Evolutionary conservation across 352 stramenopile species (phyloP).

Genomic region (Globisporangium perplexum): DNA sequence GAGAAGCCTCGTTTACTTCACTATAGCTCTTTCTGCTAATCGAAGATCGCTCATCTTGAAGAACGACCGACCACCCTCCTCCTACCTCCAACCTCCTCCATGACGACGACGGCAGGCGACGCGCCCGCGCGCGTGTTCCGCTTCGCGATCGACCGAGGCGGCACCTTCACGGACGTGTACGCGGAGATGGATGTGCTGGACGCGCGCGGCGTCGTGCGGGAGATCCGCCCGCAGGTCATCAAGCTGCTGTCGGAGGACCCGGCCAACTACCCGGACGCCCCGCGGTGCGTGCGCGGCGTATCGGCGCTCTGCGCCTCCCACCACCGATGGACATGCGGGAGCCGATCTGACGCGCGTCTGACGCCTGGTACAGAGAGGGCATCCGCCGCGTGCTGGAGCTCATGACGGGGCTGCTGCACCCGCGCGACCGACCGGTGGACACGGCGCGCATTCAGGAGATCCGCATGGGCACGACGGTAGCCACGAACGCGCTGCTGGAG

Average conservation of each 20-base stretch:
- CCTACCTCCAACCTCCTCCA: not conserved
- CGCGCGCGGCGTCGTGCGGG: conserved; percentile 29
- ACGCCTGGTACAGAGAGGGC: conserved; percentile 40
- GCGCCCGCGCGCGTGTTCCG: conserved; percentile 63
- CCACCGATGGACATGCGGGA: too few relatives aligned
- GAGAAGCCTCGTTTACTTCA: too few relatives aligned
- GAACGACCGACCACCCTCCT: too few relatives aligned
- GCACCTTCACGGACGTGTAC: conserved; percentile 99
- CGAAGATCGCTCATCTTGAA: too few relatives aligned
- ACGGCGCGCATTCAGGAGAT: conserved; percentile 93
- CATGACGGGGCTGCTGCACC: conserved; percentile 87
- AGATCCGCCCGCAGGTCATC: conserved; percentile 79
- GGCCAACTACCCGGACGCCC: conserved; percentile 96
- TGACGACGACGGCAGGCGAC: not conserved
- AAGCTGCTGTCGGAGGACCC: conserved; percentile 98
- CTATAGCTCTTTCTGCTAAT: too few relatives aligned
- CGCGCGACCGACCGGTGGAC: conserved; percentile 77
- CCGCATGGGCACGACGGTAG: conserved; percentile 96
- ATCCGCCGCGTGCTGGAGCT: conserved; percentile 94
- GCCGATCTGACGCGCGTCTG: too few relatives aligned
- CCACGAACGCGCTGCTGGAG: conserved; percentile 99
- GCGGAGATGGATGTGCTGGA: conserved; percentile 88
- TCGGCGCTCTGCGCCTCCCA: too few relatives aligned
- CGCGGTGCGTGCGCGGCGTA: conserved; percentile 79
- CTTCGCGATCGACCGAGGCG: conserved; percentile 96